phyloP scores from a whole-genome alignment of 257 asterid genomes.

The Solanum rostratum region DNA sequence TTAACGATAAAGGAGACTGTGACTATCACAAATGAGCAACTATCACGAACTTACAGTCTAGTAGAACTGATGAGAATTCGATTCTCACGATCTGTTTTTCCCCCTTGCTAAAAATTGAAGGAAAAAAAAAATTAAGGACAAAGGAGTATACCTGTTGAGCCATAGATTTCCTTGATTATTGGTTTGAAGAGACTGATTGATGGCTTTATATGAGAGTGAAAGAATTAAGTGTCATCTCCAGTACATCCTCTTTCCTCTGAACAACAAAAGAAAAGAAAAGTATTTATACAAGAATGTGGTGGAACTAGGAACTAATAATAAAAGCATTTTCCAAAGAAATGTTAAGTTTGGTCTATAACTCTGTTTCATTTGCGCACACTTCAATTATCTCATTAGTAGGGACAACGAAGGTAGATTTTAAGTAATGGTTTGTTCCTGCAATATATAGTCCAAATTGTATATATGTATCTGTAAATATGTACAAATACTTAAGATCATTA shows the following conservation, averaged over 20 bases:
- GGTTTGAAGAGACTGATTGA: not conserved
- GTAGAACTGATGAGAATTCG: not conserved
- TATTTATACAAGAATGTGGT: not conserved
- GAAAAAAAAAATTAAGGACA: not conserved
- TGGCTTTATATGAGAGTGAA: not conserved
- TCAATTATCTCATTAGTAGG: not conserved
- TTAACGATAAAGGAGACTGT: not conserved
- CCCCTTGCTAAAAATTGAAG: not conserved
- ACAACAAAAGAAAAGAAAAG: not conserved
- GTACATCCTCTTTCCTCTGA: not conserved
- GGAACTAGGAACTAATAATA: not conserved
- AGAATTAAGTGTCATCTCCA: constrained; percentile 2
- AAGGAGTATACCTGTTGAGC: constrained; percentile 29
- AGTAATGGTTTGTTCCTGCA: not conserved
- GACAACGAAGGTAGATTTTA: not conserved
- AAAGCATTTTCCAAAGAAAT: not conserved
- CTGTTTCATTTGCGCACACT: not conserved
- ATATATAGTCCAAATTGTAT: no score
- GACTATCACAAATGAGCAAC: not conserved
- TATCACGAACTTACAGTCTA: not conserved
- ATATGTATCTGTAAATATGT: no score
- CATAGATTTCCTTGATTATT: constrained; percentile 10
- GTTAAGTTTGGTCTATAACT: not conserved
- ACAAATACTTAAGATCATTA: no score
- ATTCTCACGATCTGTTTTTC: not conserved